phyloP scores from a whole-genome alignment of 768 basidiomycete genomes.

The Cantharellus cinnabarinus region DNA sequence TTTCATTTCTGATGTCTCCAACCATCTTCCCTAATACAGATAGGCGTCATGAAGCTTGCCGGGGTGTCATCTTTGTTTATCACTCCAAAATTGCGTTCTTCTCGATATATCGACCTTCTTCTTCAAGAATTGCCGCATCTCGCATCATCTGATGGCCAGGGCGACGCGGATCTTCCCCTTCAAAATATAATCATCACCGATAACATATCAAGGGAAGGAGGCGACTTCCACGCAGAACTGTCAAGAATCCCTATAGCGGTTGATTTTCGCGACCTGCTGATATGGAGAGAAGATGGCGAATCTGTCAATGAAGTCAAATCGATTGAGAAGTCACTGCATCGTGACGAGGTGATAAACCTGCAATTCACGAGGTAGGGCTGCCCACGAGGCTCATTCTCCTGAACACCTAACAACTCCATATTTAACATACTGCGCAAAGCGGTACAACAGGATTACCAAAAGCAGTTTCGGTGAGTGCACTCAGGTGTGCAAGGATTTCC shows the following conservation, averaged over 20 bases:
- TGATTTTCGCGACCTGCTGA: conserved; percentile 51
- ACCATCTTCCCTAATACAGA: conserved; percentile 19
- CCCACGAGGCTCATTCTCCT: not conserved
- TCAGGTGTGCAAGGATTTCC: not conserved
- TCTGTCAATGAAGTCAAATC: conserved; percentile 27
- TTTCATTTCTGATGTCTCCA: not conserved
- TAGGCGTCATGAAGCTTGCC: conserved; percentile 38
- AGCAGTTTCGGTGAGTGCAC: conserved; percentile 47
- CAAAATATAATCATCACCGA: conserved; percentile 47
- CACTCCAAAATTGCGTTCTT: conserved; percentile 46
- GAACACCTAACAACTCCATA: not conserved
- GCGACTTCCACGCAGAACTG: conserved; percentile 23
- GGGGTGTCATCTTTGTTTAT: conserved; percentile 50
- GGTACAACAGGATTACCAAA: conserved; percentile 69
- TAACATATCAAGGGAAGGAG: conserved; percentile 19
- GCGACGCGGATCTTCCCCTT: conserved; percentile 39
- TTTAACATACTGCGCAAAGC: conserved; percentile 18
- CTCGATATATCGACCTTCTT: conserved; percentile 42
- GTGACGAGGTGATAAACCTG: conserved; percentile 59
- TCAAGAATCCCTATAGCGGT: conserved; percentile 29
- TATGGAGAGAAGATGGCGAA: conserved; percentile 38
- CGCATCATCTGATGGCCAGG: conserved; percentile 25
- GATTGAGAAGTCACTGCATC: conserved; percentile 22
- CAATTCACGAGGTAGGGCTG: conserved; percentile 52
- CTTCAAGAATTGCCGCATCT: conserved; percentile 37